A percentile compares a stretch with the other conserved stretches of the same genome.
These are phyloP conservation scores for Solanum piurae DNA, from an alignment of 257 asterid genomes.

Conservation along the genomic window DNA sequence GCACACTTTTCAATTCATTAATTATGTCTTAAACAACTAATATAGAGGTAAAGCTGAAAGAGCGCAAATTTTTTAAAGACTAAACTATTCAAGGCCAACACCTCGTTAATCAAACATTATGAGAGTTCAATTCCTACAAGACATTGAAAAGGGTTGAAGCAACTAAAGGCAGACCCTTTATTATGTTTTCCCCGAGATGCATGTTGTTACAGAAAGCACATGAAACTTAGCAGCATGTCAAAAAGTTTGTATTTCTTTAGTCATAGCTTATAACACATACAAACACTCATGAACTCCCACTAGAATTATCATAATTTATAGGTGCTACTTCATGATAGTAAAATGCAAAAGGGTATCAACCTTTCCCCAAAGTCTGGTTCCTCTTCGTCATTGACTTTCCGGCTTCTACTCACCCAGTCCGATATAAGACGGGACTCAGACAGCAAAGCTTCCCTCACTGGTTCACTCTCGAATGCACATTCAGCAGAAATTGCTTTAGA, in stretches of 20 bases:
- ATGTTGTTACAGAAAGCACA: not conserved
- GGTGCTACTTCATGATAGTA: not conserved
- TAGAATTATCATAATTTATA: not conserved
- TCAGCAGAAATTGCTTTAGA: constrained; percentile 27
- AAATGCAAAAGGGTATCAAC: constrained; percentile 32
- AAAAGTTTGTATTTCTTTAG: not conserved
- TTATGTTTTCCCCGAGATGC: not conserved
- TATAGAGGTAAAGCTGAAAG: not conserved
- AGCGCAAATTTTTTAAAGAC: not conserved
- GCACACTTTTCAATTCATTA: not conserved
- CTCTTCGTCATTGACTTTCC: constrained; percentile 28
- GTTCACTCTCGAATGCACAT: constrained; percentile 34
- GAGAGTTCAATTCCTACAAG: not conserved
- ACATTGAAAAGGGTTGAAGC: not conserved
- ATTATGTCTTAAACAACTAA: not conserved
- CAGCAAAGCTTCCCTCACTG: constrained; percentile 32
- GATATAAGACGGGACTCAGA: constrained; percentile 87
- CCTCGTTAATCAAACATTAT: not conserved
- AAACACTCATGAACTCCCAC: not conserved
- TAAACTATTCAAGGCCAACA: not conserved
- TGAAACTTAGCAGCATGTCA: not conserved
- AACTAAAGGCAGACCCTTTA: not conserved
- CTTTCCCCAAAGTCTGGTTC: constrained; percentile 95
- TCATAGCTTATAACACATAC: not conserved
- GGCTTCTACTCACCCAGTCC: constrained; percentile 72